Conservation (phyloP, 768 basidiomycete species). For the Exsudoporus frostii region DNA sequence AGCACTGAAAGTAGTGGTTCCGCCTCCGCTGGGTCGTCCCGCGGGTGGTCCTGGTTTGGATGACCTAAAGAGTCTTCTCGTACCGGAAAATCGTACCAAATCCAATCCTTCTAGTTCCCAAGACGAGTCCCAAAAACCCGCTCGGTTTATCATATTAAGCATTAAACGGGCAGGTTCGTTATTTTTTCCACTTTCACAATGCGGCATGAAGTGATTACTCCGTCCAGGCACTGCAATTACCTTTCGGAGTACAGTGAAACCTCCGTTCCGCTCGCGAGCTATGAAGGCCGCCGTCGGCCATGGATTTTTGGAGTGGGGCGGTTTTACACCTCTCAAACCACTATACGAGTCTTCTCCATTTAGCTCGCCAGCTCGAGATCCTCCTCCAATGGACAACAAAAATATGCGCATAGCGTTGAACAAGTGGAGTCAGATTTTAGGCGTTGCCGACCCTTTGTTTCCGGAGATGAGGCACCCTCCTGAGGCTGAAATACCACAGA, state of each 20-base stretch:
- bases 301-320: slow-evolving; percentile 33
- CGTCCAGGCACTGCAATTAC: slow-evolving; percentile 15
- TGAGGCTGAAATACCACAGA: slow-evolving; percentile 2
- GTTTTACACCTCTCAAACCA: slow-evolving; percentile 29
- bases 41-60: slow-evolving; percentile 35
- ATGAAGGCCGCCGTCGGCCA: slow-evolving; percentile 31
- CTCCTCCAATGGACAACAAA: slow-evolving; percentile 15
- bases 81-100: slow-evolving; percentile 7
- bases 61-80: slow-evolving; percentile 30
- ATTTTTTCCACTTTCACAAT: neutral
- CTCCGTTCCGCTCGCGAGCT: slow-evolving; percentile 27
- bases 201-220: neutral
- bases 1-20: slow-evolving; percentile 30
- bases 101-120: neutral
- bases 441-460: slow-evolving; percentile 30
- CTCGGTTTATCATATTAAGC: slow-evolving; percentile 13
- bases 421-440: slow-evolving; percentile 34
- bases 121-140: neutral
- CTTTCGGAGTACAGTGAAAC: slow-evolving; percentile 22
- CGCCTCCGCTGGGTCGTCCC: slow-evolving; percentile 15
- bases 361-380: slow-evolving; percentile 13
- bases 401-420: slow-evolving; percentile 33
- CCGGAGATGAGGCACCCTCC: slow-evolving; percentile 25
- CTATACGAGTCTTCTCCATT: slow-evolving; percentile 31
- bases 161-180: slow-evolving; percentile 29